Evolutionary conservation across 208 protist genomes (phyloP).

Genomic region (Naegleria fowleri): DNA sequence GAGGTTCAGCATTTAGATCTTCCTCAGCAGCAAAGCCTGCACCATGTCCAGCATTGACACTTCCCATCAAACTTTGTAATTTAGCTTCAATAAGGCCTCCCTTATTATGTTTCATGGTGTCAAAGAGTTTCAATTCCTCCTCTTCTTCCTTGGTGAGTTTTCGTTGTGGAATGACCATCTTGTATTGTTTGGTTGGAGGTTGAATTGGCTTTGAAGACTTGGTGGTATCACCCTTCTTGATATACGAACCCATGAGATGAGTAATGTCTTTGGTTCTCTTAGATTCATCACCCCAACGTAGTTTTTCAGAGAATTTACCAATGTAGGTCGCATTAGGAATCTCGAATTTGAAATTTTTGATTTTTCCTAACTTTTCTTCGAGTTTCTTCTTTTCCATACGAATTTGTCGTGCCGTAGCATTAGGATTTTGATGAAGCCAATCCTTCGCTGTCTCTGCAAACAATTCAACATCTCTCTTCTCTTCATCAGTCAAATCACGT

Average conservation of each 20-base stretch:
- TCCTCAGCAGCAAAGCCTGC: background rate
- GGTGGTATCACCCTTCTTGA: background rate
- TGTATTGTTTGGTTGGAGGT: background rate
- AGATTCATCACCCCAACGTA: background rate
- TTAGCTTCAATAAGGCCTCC: background rate
- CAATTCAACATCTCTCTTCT: background rate
- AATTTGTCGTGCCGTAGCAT: background rate
- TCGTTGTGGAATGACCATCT: background rate
- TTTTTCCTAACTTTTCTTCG: background rate
- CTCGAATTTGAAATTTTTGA: conserved; percentile 13
- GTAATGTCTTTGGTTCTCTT: background rate
- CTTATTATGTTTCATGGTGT: background rate
- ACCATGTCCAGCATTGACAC: background rate
- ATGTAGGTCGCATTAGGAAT: background rate
- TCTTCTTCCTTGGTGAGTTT: conserved; percentile 9
- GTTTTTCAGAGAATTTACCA: background rate
- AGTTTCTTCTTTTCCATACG: background rate
- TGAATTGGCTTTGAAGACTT: background rate
- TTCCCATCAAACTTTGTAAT: background rate
- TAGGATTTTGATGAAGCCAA: conserved; percentile 3
- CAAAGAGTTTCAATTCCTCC: conserved; percentile 1
- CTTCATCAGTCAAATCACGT: background rate
- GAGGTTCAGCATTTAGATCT: background rate
- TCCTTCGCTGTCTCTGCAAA: background rate
- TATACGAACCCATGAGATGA: background rate